Percentiles rank a stretch among this genome's conserved stretches.
phyloP scores from a whole-genome alignment of 805 yeast species.

The Sugiyamaella valdiviana region DNA sequence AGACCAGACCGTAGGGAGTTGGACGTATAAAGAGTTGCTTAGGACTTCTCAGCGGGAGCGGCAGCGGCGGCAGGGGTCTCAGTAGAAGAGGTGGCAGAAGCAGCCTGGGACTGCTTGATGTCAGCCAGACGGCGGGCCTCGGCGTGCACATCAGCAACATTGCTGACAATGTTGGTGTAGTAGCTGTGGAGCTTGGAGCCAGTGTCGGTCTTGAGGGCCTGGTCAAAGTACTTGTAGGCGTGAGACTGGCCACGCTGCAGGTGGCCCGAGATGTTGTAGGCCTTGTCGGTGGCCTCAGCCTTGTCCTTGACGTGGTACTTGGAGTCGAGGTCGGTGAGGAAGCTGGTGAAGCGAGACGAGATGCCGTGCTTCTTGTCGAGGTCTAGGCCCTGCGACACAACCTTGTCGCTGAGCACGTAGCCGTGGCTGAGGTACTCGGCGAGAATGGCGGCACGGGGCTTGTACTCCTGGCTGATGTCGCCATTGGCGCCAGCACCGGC shows the following conservation, averaged over 20 bases:
- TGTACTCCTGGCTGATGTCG: slow-evolving; percentile 66
- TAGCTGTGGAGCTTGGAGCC: slow-evolving; percentile 59
- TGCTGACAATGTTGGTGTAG: slow-evolving; percentile 50
- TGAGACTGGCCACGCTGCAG: slow-evolving; percentile 28
- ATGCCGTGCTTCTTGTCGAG: slow-evolving; percentile 62
- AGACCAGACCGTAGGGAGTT: too few relatives aligned
- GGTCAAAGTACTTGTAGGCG: slow-evolving; percentile 27
- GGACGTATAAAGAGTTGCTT: neutral
- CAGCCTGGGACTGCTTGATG: slow-evolving; percentile 38
- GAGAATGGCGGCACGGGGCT: slow-evolving; percentile 67
- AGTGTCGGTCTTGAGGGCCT: slow-evolving; percentile 33
- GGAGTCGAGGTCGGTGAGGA: slow-evolving; percentile 48
- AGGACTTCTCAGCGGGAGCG: slow-evolving; percentile 9
- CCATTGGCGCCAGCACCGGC: slow-evolving; percentile 24
- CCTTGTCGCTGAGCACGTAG: slow-evolving; percentile 55
- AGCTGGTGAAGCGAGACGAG: slow-evolving; percentile 49
- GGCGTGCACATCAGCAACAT: slow-evolving; percentile 58
- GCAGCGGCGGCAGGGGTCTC: slow-evolving; percentile 9
- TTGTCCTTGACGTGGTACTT: slow-evolving; percentile 59
- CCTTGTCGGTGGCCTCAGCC: slow-evolving; percentile 39
- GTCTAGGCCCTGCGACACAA: slow-evolving; percentile 54
- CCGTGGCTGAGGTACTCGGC: slow-evolving; percentile 76
- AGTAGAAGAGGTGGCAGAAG: slow-evolving; percentile 7
- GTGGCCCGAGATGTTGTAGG: slow-evolving; percentile 37
- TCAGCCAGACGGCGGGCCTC: slow-evolving; percentile 71